These are phyloP conservation scores for Cutaneotrichosporon sp. DNA, from an alignment of 1,284 basidiomycete genomes.

Conservation along the genomic window DNA sequence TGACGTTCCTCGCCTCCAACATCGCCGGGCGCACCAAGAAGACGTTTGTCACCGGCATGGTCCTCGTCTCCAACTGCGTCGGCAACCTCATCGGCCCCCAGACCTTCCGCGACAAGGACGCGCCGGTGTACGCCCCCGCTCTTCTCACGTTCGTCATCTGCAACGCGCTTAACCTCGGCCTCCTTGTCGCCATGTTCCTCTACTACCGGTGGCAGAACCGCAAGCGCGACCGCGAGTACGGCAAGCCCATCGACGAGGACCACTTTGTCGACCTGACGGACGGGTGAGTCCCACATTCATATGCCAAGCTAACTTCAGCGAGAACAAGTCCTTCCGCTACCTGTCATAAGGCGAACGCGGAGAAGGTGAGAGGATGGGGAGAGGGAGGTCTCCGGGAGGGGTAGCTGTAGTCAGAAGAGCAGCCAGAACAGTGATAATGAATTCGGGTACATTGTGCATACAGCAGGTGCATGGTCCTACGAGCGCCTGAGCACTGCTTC, in stretches of 20 bases:
- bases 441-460: no score
- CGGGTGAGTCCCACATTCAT: not conserved
- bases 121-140: constrained; percentile 9
- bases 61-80: constrained; percentile 16
- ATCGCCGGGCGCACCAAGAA: constrained; percentile 34
- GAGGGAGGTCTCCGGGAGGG: not conserved
- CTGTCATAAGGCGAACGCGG: not conserved
- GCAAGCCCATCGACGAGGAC: not conserved
- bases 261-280: not conserved
- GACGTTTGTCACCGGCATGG: constrained; percentile 21
- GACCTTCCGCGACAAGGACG: constrained; percentile 16
- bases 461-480: no score
- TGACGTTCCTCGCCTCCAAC: constrained; percentile 12
- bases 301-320: not conserved
- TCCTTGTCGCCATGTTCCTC: not conserved
- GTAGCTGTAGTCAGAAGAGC: no score
- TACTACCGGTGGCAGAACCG: not conserved
- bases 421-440: no score
- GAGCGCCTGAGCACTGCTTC: no score
- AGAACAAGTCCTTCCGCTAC: not conserved
- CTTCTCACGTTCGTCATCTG: constrained; percentile 6
- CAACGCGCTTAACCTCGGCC: not conserved
- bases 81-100: constrained; percentile 23
- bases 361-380: not conserved
- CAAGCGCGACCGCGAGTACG: not conserved